Base-by-base conservation (phyloP, 2,329 filamentous ascomycete species). In the Fusarium multiceps region DNA sequence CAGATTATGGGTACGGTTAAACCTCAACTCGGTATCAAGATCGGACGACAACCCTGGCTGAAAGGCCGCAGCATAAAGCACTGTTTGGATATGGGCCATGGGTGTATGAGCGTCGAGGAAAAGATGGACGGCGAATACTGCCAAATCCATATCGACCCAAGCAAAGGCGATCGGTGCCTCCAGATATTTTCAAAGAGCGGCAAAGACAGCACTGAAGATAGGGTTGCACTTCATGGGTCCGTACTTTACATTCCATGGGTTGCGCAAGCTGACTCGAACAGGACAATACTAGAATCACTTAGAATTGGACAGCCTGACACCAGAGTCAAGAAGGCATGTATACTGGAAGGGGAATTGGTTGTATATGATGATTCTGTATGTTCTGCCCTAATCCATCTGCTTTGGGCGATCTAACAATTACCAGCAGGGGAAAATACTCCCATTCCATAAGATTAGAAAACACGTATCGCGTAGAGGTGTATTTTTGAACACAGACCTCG, bases 121-220 rank as follows among this genome's bases (percentile, higher is more conserved):
- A 97, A 97, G 76, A 88, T 97, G 66, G 93, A 97, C 73, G 93
- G 92, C 14, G 94, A 97, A 78, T 97, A 96, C 71, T 97, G 93
- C 72, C 94, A 97, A 77, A 89, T 97, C 30, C 94, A 97, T 74
- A 82, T 97, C 41, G 89, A 97, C 74, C 81, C 92, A 9, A 82
- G 82, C 11, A 88, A 86, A 51, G 81, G 81, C 18, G 76, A 61
- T 2, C 76, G 85, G 2, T 86, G 84, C 49, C 88, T 97, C 28
- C 90, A 91, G 68, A 95, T 97, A 30, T 97, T 96, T 76, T 97
- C 93, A 12, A 98, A 97, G 77, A 96, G 93, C 74, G 93, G 94
- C 61, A 97, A 96, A 76, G 93, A 97, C 71, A 95, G 93, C 46
- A 97, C 93, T 0, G 76, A 81, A 54, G 94, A 97, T 77, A 87